Base-by-base conservation (phyloP, 371 early-diverging fungal species). In the Mucor irregularis region DNA sequence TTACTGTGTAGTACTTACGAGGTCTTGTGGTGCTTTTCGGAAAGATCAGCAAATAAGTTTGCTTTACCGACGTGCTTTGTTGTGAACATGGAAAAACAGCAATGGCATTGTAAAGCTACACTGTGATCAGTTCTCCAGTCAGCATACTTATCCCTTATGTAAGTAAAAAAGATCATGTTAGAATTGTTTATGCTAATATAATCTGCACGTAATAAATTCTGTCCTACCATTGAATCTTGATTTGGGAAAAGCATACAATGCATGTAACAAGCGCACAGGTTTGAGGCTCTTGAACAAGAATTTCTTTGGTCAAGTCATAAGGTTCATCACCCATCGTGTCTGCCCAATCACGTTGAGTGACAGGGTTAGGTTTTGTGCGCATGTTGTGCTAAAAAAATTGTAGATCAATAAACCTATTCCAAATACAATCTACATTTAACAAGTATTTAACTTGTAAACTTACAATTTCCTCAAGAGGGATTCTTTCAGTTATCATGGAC, bases 121-220 rank as follows among this genome's bases (percentile, higher is more conserved):
- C 42, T 31, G 14, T 26, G 39, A 42, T 53, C 53, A 2, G 33
- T 43, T 53, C 53, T 22, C 53, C 53, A 53, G 22, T 53, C 43
- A 24, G 43, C 33, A 24, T 42, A 53, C 13, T 43, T 24, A 16
- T 40, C 31, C 53, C 53, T 53, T n/a, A n/a, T n/a, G n/a, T n/a
- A n/a, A n/a, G n/a, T n/a, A n/a, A n/a, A n/a, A n/a, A n/a, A n/a
- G n/a, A n/a, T n/a, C n/a, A n/a, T n/a, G n/a, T n/a, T n/a, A n/a
- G n/a, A n/a, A n/a, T n/a, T n/a, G n/a, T n/a, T n/a, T n/a, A n/a
- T n/a, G n/a, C n/a, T n/a, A n/a, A n/a, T n/a, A n/a, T n/a, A n/a
- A n/a, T n/a, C n/a, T n/a, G n/a, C n/a, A n/a, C n/a, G n/a, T n/a
- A n/a, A n/a, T n/a, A n/a, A n/a, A n/a, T n/a, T n/a, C n/a, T n/a